Percentiles rank a stretch among this genome's conserved stretches.
These are phyloP conservation scores for Aeminium ludgeri DNA, from an alignment of 495 filamentous ascomycete genomes.

Conservation along the genomic window DNA sequence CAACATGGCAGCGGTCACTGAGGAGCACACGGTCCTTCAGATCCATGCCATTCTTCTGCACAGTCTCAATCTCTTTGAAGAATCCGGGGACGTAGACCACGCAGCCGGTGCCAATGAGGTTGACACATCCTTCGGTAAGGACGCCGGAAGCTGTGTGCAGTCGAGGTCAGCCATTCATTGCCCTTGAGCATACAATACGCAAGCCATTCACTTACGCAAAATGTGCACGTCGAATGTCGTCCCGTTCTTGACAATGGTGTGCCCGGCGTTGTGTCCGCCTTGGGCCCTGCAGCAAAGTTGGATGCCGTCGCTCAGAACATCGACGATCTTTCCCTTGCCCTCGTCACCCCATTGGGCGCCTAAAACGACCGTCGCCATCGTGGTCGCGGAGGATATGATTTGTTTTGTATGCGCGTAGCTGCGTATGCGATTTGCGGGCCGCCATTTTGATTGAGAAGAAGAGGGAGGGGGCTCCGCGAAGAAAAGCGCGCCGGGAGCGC, in stretches of 20 bases:
- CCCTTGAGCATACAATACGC: too few species aligned
- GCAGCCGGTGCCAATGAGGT: slow-evolving; percentile 71
- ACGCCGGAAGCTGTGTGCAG: slow-evolving; percentile 37
- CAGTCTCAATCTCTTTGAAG: slow-evolving; percentile 64
- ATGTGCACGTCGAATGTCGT: slow-evolving; percentile 16
- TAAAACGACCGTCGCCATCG: slow-evolving; percentile 10
- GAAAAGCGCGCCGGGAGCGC: too few species aligned
- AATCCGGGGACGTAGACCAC: slow-evolving; percentile 75
- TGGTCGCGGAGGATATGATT: background rate
- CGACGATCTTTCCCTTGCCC: slow-evolving; percentile 49
- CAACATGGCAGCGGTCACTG: slow-evolving; percentile 65
- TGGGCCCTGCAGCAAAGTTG: slow-evolving; percentile 45
- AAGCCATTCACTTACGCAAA: slow-evolving; percentile 9
- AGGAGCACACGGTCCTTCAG: slow-evolving; percentile 57
- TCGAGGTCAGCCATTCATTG: background rate
- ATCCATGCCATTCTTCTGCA: slow-evolving; percentile 55
- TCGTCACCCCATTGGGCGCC: slow-evolving; percentile 17
- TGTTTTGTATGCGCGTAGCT: background rate
- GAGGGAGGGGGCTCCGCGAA: background rate
- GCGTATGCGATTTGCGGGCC: background rate
- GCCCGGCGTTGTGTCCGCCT: slow-evolving; percentile 47
- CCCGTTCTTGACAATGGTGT: slow-evolving; percentile 41
- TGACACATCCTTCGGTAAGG: slow-evolving; percentile 52
- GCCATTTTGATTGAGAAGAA: slow-evolving; percentile 5
- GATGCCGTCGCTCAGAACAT: slow-evolving; percentile 42